Percentiles rank a stretch among this genome's conserved stretches.
Conservation (phyloP, 345 rosid species). For the Chamaenerion angustifolium region DNA sequence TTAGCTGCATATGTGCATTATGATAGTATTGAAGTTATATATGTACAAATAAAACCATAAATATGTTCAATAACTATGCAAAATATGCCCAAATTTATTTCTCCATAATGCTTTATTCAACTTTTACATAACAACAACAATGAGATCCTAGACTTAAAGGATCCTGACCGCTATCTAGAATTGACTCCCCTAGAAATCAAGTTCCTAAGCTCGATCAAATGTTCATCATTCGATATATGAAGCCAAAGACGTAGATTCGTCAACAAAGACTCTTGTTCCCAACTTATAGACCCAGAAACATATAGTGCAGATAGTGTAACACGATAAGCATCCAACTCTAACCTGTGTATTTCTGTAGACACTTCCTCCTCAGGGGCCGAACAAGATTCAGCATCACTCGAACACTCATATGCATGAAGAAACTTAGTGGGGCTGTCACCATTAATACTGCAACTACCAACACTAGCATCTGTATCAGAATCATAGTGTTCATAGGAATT, state of each 20-base stretch:
- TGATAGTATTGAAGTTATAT: no score
- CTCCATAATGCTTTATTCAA: no score
- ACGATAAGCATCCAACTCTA: constrained; percentile 50
- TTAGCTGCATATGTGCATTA: no score
- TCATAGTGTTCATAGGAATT: constrained; percentile 16
- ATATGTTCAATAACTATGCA: no score
- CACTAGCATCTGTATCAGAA: constrained; percentile 32
- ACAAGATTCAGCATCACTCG: constrained; percentile 41
- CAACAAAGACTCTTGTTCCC: constrained; percentile 72
- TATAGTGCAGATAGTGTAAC: constrained; percentile 33
- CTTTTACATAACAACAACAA: no score
- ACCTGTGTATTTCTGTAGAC: constrained; percentile 39
- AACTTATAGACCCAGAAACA: constrained; percentile 58
- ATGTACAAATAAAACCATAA: no score
- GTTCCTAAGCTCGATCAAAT: constrained; percentile 57
- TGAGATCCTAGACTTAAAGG: no score
- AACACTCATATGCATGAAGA: constrained; percentile 18
- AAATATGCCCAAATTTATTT: no score
- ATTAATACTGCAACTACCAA: constrained; percentile 52
- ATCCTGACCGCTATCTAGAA: constrained; percentile 1
- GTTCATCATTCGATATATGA: constrained; percentile 67
- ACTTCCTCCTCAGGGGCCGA: constrained; percentile 22
- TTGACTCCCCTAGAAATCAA: constrained; percentile 47
- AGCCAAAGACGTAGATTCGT: constrained; percentile 63
- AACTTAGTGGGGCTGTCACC: constrained; percentile 15